These are phyloP conservation scores for Calamus simplicifolius DNA, from an alignment of 176 grass and related monocot genomes.

Conservation along the genomic window DNA sequence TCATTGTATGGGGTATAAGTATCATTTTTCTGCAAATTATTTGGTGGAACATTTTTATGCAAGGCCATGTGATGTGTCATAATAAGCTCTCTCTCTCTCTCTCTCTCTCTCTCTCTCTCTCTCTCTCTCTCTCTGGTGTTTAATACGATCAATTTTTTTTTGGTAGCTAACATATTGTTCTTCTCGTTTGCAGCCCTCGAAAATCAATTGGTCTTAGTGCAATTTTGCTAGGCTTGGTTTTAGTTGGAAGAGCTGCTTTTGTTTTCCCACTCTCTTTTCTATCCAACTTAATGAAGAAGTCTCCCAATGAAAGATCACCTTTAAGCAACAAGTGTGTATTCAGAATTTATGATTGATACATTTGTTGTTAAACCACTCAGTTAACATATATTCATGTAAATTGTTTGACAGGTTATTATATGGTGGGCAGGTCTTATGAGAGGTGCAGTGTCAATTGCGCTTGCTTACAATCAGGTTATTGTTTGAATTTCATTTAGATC, in stretches of 20 bases:
- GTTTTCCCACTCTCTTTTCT: conserved; percentile 94
- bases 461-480: conserved; percentile 93
- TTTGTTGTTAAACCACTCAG: no score
- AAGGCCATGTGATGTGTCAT: no score
- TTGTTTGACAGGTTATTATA: conserved; percentile 52
- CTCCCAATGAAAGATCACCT: conserved; percentile 58
- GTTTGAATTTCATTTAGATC: no score
- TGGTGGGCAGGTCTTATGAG: conserved; percentile 99
- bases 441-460: conserved; percentile 97
- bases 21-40: no score
- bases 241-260: conserved; percentile 93
- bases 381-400: conserved; percentile 5
- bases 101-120: neutral
- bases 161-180: neutral
- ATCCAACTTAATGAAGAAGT: conserved; percentile 81
- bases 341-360: neutral
- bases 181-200: conserved; percentile 51
- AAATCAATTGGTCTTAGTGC: conserved; percentile 83
- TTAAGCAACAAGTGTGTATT: conserved; percentile 63
- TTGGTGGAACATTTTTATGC: no score
- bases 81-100: no score
- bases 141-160: neutral
- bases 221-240: conserved; percentile 77
- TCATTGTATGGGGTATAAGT: no score
- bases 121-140: neutral